Conservation (phyloP, 768 basidiomycete genomes). For the Tulasnella sp. region DNA sequence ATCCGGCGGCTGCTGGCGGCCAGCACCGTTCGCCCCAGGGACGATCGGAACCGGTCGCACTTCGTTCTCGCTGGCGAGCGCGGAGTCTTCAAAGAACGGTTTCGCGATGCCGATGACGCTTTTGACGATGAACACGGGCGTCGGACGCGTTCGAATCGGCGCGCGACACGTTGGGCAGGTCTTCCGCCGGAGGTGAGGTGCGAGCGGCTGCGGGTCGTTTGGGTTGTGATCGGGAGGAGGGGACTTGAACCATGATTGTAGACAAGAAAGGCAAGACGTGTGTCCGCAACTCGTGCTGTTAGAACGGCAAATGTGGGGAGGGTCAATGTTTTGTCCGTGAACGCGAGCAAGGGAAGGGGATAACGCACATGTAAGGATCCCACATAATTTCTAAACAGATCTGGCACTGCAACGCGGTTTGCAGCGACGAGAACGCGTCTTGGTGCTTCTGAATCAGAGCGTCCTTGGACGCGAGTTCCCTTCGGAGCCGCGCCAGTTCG, state of each 20-base stretch:
- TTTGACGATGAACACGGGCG: constrained; percentile 39
- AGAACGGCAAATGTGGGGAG: too few relatives aligned
- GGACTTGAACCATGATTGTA: constrained; percentile 65
- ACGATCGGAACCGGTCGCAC: constrained; percentile 15
- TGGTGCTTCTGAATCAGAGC: constrained; percentile 46
- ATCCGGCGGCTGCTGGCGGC: constrained; percentile 30
- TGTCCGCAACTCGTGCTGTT: constrained; percentile 11
- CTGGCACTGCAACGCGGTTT: constrained; percentile 61
- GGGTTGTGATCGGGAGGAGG: constrained; percentile 22
- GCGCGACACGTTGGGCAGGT: constrained; percentile 37
- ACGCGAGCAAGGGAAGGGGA: constrained; percentile 19
- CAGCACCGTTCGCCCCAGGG: not conserved
- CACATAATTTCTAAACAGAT: constrained; percentile 67
- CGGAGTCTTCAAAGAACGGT: constrained; percentile 38
- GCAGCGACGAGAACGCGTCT: constrained; percentile 39
- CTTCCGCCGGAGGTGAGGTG: constrained; percentile 25
- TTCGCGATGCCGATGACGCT: constrained; percentile 36
- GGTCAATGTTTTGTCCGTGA: constrained; percentile 39
- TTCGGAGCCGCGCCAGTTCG: constrained; percentile 6
- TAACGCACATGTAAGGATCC: constrained; percentile 58
- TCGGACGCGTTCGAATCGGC: constrained; percentile 34
- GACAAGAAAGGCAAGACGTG: constrained; percentile 20
- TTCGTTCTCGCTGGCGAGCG: constrained; percentile 18
- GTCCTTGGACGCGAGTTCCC: constrained; percentile 10
- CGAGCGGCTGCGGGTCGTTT: constrained; percentile 22